A percentile compares a stretch with the other conserved stretches of the same genome.
These are phyloP conservation scores for Fraxinus velutina DNA, from an alignment of 305 asterid genomes.

Conservation along the genomic window DNA sequence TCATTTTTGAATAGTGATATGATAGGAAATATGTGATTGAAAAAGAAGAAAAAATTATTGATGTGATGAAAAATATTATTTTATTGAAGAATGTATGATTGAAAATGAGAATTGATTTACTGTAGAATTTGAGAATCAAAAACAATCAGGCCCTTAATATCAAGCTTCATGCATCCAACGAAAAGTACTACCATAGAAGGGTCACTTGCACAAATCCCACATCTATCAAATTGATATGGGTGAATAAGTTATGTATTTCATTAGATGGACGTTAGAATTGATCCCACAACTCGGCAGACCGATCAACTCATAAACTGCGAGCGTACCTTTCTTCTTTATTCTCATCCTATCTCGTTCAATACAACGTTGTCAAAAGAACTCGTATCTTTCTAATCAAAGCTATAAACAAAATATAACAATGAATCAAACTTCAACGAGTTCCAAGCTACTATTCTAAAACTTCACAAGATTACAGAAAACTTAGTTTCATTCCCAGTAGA, in stretches of 20 bases:
- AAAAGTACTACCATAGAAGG: neutral
- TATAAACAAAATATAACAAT: neutral
- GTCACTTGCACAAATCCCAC: neutral
- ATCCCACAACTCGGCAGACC: neutral
- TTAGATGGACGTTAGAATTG: neutral
- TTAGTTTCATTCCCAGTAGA: neutral
- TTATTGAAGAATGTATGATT: too few species aligned
- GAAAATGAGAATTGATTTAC: too few species aligned
- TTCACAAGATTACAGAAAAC: neutral
- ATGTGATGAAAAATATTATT: too few species aligned
- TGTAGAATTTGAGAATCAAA: too few species aligned
- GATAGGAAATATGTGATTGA: too few species aligned
- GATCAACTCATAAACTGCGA: neutral
- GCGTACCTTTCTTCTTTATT: neutral
- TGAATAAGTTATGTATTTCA: neutral
- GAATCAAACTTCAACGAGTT: constrained; percentile 9
- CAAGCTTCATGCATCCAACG: neutral
- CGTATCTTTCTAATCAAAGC: neutral
- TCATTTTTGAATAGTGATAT: too few species aligned
- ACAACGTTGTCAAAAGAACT: neutral
- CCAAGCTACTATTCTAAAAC: constrained; percentile 19
- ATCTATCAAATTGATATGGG: neutral
- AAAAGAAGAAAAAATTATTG: too few species aligned
- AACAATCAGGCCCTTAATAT: too few species aligned
- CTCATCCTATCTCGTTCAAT: neutral